Conservation (phyloP, 2,329 filamentous ascomycete species). For the Elsinoe necatrix region DNA sequence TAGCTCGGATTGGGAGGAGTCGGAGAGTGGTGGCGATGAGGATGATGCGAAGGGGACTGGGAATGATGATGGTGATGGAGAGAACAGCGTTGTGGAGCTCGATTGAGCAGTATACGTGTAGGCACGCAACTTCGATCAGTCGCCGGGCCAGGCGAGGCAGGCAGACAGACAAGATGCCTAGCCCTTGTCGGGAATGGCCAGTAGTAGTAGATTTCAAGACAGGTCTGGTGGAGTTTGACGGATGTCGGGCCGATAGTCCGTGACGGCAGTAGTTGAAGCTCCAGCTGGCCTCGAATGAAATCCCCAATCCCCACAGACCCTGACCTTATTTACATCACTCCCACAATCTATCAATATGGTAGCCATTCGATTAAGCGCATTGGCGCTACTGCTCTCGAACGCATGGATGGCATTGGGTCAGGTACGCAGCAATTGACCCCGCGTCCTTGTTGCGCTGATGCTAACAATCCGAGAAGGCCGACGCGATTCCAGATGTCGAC, state of each 20-base stretch:
- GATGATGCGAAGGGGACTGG: background rate
- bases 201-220: too few relatives aligned
- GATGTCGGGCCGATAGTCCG: background rate
- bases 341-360: constrained; percentile 5
- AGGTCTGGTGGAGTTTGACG: too few relatives aligned
- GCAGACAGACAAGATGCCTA: too few relatives aligned
- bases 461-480: constrained; percentile 6
- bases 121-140: too few relatives aligned
- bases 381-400: constrained; percentile 14
- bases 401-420: constrained; percentile 14
- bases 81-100: background rate
- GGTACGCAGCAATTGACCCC: constrained; percentile 9
- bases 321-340: background rate
- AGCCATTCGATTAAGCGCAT: constrained; percentile 10
- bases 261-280: background rate
- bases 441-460: background rate
- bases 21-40: background rate
- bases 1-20: background rate
- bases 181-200: background rate
- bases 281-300: constrained; percentile 9
- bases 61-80: too few relatives aligned
- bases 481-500: constrained; percentile 31
- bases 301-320: background rate
- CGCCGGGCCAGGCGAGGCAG: too few relatives aligned
- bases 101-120: too few relatives aligned